phyloP scores from a whole-genome alignment of 148 eudicot genomes.

The Amaranthus hypochondriacus region DNA sequence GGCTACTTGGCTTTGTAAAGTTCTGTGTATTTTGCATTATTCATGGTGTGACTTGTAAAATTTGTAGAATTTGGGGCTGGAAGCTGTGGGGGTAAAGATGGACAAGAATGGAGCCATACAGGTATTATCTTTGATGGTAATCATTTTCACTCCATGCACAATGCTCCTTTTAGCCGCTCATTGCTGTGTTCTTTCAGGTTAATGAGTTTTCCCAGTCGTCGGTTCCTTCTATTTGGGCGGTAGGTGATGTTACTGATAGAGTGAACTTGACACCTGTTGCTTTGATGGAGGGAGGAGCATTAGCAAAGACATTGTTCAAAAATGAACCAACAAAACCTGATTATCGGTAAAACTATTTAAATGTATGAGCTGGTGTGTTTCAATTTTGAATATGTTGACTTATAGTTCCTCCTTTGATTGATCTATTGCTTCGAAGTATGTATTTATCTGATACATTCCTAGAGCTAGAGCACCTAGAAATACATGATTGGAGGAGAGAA shows the following conservation, averaged over 20 bases:
- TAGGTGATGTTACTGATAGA: constrained; percentile 97
- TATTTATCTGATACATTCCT: too few relatives aligned
- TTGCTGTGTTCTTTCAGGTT: constrained; percentile 47
- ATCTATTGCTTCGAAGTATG: background rate
- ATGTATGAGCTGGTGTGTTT: background rate
- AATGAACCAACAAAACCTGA: constrained; percentile 94
- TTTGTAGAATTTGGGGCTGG: constrained; percentile 86
- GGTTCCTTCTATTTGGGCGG: constrained; percentile 98
- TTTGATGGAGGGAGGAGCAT: constrained; percentile 94
- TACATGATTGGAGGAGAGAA: background rate
- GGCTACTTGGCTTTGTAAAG: background rate
- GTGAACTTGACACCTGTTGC: constrained; percentile 94
- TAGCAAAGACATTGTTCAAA: constrained; percentile 85
- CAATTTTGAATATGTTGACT: background rate
- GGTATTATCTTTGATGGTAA: constrained; percentile 34
- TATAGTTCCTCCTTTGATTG: background rate
- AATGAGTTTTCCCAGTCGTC: constrained; percentile 82
- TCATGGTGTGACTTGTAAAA: constrained; percentile 12
- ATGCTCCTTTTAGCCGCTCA: constrained; percentile 16
- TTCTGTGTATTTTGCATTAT: constrained; percentile 3
- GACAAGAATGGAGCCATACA: constrained; percentile 74
- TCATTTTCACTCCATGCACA: background rate
- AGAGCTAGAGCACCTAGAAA: background rate
- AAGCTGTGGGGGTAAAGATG: constrained; percentile 77
- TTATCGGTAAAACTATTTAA: constrained; percentile 43